Conservation (phyloP, 768 basidiomycete genomes). For the Clavaria fumosa region DNA sequence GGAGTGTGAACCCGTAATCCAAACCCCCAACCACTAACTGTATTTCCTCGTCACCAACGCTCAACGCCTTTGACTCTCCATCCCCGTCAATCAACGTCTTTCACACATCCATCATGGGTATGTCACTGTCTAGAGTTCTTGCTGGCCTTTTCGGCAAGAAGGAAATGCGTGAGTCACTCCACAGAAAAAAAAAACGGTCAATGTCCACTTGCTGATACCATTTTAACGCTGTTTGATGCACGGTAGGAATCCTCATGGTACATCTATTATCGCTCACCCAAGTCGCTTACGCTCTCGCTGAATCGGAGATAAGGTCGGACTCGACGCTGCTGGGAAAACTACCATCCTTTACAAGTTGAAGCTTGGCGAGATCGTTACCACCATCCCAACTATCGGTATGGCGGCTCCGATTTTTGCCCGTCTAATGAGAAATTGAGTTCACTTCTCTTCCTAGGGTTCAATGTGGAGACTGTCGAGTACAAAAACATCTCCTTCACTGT, state of each 20-base stretch:
- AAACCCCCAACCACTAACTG: no score
- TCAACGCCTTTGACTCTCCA: no score
- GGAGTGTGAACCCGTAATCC: no score
- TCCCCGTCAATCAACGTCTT: constrained; percentile 22
- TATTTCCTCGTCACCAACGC: no score
- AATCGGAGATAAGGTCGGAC: constrained; percentile 58
- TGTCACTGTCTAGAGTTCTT: constrained; percentile 61
- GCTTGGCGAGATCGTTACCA: constrained; percentile 99
- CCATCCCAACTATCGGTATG: constrained; percentile 98
- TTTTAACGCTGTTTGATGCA: constrained; percentile 13
- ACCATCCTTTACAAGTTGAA: constrained; percentile 99
- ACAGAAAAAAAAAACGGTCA: no score
- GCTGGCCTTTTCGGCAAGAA: constrained; percentile 89
- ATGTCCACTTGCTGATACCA: no score
- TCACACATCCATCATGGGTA: constrained; percentile 46
- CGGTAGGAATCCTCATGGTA: constrained; percentile 91
- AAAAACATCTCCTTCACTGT: constrained; percentile 99
- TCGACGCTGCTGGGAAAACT: constrained; percentile 98
- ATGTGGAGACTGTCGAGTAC: constrained; percentile 99
- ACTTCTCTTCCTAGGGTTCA: constrained; percentile 60
- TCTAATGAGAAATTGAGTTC: constrained; percentile 11
- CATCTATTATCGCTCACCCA: constrained; percentile 12
- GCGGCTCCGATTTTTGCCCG: constrained; percentile 16
- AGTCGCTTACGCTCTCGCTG: neutral
- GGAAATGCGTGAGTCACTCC: constrained; percentile 99